phyloP scores from a whole-genome alignment of 306 rosid genomes.

The Quillaja saponaria region DNA sequence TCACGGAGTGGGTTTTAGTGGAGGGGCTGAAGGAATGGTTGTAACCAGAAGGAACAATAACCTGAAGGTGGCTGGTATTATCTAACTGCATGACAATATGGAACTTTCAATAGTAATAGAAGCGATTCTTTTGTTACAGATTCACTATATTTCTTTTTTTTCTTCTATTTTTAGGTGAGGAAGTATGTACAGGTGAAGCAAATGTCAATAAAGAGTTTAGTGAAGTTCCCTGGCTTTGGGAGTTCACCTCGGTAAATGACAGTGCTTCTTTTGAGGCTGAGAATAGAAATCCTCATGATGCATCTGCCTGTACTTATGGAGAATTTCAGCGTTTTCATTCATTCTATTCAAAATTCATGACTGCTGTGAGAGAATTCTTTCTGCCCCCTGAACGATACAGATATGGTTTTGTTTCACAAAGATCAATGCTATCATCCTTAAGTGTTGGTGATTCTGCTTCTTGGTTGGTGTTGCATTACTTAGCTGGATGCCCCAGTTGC shows the following conservation, averaged over 20 bases:
- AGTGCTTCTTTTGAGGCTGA: conserved; percentile 36
- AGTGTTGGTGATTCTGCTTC: conserved; percentile 68
- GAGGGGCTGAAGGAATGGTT: conserved; percentile 36
- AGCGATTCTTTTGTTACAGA: not conserved
- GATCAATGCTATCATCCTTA: conserved; percentile 74
- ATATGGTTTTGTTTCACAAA: conserved; percentile 69
- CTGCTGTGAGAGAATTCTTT: conserved; percentile 63
- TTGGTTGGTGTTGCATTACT: conserved; percentile 70
- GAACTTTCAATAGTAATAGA: conserved; percentile 23
- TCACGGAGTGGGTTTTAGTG: conserved; percentile 40
- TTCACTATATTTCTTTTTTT: conserved; percentile 29
- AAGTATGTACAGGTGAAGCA: conserved; percentile 55
- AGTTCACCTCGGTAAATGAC: conserved; percentile 52
- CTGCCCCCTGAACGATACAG: conserved; percentile 69
- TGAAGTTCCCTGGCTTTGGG: conserved; percentile 62
- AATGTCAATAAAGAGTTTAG: conserved; percentile 40
- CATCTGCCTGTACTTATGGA: conserved; percentile 53
- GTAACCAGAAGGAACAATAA: conserved; percentile 49
- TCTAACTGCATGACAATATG: conserved; percentile 42
- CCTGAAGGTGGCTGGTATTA: conserved; percentile 87
- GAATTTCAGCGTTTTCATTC: conserved; percentile 66
- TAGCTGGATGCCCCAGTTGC: conserved; percentile 71
- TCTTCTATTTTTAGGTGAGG: conserved; percentile 42
- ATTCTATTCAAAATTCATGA: conserved; percentile 69
- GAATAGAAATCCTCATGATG: conserved; percentile 31